phyloP scores from a whole-genome alignment of 2,329 filamentous ascomycete species.

The Monilinia fructicola region DNA sequence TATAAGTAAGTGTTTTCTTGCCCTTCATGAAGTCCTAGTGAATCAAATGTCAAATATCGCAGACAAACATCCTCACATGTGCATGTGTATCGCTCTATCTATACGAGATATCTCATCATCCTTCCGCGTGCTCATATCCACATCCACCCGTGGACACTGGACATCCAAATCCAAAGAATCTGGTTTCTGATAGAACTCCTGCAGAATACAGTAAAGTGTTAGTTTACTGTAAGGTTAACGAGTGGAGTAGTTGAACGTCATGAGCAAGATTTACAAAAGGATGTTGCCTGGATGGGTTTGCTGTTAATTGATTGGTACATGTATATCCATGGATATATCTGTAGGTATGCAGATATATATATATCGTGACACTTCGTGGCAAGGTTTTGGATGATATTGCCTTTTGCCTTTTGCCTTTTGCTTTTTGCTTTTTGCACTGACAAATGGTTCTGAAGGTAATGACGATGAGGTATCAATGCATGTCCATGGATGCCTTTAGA shows the following conservation, averaged over 20 bases:
- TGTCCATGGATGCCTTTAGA: too few species aligned
- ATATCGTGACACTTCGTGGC: background rate
- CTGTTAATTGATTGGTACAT: background rate
- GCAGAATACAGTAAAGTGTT: background rate
- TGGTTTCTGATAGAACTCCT: background rate
- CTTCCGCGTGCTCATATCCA: background rate
- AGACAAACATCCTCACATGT: background rate
- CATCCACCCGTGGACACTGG: too few species aligned
- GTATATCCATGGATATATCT: too few species aligned
- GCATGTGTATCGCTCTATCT: background rate
- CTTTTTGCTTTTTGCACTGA: background rate
- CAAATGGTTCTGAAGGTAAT: background rate
- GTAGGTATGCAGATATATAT: too few species aligned
- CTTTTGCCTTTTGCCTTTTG: too few species aligned
- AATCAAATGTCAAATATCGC: background rate
- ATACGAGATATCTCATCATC: slow-evolving; percentile 6
- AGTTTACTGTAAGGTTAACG: too few species aligned
- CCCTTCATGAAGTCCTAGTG: background rate
- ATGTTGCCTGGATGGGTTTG: slow-evolving; percentile 1
- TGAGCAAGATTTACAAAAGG: background rate
- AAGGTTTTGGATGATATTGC: background rate
- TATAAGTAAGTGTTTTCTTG: background rate
- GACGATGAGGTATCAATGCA: slow-evolving; percentile 14
- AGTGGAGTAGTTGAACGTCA: slow-evolving; percentile 11
- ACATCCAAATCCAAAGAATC: background rate